Conservation (phyloP, 805 yeast genomes). For the Vanderwaltozyma verrucispora region DNA sequence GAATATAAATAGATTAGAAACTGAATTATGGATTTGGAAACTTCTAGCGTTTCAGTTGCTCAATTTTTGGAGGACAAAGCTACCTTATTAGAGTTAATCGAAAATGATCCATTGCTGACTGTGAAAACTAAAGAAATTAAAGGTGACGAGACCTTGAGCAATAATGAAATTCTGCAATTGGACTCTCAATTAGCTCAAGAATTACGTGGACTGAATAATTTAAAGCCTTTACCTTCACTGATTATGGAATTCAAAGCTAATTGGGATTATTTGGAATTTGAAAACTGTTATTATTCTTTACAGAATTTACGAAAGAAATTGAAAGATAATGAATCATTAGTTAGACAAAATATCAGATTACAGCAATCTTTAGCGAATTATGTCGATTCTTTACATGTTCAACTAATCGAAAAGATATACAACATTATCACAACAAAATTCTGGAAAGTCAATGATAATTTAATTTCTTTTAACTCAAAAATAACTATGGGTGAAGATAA, state of each 20-base stretch:
- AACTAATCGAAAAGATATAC: conserved; percentile 12
- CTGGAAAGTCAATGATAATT: conserved; percentile 14
- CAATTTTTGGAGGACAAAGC: background rate
- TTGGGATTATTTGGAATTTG: conserved; percentile 21
- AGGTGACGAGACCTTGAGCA: background rate
- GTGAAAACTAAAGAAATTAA: background rate
- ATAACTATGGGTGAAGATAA: conserved; percentile 7
- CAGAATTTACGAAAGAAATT: conserved; percentile 18
- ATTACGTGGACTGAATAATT: conserved; percentile 12
- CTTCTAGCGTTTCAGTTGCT: background rate
- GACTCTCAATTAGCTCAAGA: conserved; percentile 14
- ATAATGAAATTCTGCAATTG: conserved; percentile 6
- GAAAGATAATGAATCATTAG: conserved; percentile 7
- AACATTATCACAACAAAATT: conserved; percentile 13
- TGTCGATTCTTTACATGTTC: conserved; percentile 20
- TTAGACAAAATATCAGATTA: conserved; percentile 19
- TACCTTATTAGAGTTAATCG: background rate
- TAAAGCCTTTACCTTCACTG: conserved; percentile 15
- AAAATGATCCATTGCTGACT: conserved; percentile 2
- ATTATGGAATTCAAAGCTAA: conserved; percentile 23
- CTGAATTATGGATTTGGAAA: too few species aligned
- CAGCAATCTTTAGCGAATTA: conserved; percentile 20
- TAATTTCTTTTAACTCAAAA: conserved; percentile 6
- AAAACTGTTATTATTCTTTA: conserved; percentile 26
- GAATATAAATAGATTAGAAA: too few species aligned